phyloP scores from a whole-genome alignment of 208 protist species.

The Wallacemonas sp. region DNA sequence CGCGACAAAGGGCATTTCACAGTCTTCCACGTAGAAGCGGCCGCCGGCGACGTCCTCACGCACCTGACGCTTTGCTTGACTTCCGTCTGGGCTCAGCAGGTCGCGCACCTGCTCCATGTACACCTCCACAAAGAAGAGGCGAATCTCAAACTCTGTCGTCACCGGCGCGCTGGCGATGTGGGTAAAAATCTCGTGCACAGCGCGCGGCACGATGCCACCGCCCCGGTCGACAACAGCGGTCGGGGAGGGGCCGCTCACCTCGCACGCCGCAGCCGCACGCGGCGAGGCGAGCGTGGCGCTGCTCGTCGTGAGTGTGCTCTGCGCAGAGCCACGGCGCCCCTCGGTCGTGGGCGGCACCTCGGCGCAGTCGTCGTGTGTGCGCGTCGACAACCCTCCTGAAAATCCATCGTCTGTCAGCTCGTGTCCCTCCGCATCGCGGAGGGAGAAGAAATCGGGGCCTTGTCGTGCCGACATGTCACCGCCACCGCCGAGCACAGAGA shows the following conservation, averaged over 20 bases:
- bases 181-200: constrained; percentile 91
- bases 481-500: background rate
- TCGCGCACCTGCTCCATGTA: constrained; percentile 98
- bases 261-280: background rate
- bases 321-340: background rate
- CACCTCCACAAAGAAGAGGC: constrained; percentile 95
- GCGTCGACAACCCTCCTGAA: background rate
- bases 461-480: too few relatives aligned
- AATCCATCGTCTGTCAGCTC: constrained; percentile 3
- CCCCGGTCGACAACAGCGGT: constrained; percentile 6
- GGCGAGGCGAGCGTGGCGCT: background rate
- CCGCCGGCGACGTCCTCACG: constrained; percentile 64
- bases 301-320: background rate
- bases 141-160: constrained; percentile 92
- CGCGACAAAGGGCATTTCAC: constrained; percentile 82
- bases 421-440: background rate
- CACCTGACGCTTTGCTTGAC: constrained; percentile 35
- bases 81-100: constrained; percentile 66
- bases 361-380: background rate
- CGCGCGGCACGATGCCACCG: constrained; percentile 92
- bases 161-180: constrained; percentile 60
- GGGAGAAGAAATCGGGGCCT: constrained; percentile 1
- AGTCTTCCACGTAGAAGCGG: constrained; percentile 90
- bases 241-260: background rate
- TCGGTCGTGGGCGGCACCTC: too few relatives aligned